Percentiles rank a stretch among this genome's conserved stretches.
Conservation (phyloP, 2,329 filamentous ascomycete genomes). For the Hypoxylon rubiginosum region DNA sequence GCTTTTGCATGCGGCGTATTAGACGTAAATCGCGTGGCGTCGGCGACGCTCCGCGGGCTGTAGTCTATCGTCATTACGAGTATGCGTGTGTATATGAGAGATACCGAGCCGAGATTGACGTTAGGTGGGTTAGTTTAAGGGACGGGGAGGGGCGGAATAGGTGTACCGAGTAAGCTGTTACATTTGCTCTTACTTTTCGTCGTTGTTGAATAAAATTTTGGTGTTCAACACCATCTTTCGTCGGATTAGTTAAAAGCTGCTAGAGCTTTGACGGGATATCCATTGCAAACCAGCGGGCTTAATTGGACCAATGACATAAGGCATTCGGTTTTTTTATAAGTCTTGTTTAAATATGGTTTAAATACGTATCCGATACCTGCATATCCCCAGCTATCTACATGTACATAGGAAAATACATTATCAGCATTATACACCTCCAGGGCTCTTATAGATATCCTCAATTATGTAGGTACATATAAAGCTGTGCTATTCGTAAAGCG, state of each 20-base stretch:
- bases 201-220: conserved; percentile 30
- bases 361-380: background rate
- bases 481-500: too few species aligned
- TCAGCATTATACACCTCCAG: too few species aligned
- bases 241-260: background rate
- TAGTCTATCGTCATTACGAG: conserved; percentile 40
- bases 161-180: conserved; percentile 8
- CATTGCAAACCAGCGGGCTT: background rate
- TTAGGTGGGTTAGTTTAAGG: background rate
- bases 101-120: background rate
- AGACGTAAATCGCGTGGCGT: conserved; percentile 83
- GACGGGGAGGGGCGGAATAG: background rate
- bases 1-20: conserved; percentile 78
- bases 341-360: background rate
- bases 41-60: conserved; percentile 76
- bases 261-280: background rate
- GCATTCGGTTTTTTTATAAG: background rate
- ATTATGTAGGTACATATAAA: too few species aligned
- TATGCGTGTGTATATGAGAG: background rate
- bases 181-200: conserved; percentile 1
- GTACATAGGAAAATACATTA: too few species aligned
- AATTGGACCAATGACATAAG: conserved; percentile 9
- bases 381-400: too few species aligned
- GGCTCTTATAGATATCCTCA: too few species aligned
- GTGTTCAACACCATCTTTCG: conserved; percentile 9